Evolutionary conservation across 306 rosid species (phyloP).

Genomic region (Hippophae gyantsensis): DNA sequence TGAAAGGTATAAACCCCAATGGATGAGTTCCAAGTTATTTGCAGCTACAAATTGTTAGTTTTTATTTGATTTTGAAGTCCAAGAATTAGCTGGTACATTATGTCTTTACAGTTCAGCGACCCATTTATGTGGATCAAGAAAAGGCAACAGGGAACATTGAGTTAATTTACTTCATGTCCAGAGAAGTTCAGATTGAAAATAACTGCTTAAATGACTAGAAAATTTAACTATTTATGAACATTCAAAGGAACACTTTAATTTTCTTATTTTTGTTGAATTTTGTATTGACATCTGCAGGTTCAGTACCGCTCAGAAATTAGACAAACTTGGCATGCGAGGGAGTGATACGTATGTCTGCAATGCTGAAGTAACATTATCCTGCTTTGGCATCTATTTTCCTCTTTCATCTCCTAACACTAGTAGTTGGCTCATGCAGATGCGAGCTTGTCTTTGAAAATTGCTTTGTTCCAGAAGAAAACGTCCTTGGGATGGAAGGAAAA

Average conservation of each 20-base stretch:
- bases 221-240: too few species aligned
- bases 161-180: too few species aligned
- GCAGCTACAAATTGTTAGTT: not conserved
- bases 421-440: slow-evolving; percentile 53
- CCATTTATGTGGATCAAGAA: too few species aligned
- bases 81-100: too few species aligned
- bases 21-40: not conserved
- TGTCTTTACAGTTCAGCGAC: too few species aligned
- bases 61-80: not conserved
- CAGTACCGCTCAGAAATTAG: slow-evolving; percentile 88
- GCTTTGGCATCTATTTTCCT: slow-evolving; percentile 2
- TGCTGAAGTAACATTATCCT: slow-evolving; percentile 16
- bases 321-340: slow-evolving; percentile 99
- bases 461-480: slow-evolving; percentile 89
- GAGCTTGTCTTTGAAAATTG: slow-evolving; percentile 97
- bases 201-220: too few species aligned
- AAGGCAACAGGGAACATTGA: too few species aligned
- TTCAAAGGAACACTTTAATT: not conserved
- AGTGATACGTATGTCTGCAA: slow-evolving; percentile 79
- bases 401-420: slow-evolving; percentile 28
- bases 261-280: slow-evolving; percentile 7
- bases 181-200: too few species aligned
- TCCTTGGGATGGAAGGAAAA: slow-evolving; percentile 92
- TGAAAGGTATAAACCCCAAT: not conserved
- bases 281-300: slow-evolving; percentile 48